A percentile compares a stretch with the other conserved stretches of the same genome.
These are phyloP conservation scores for Barnettozyma salicaria DNA, from an alignment of 805 yeast genomes.

Conservation along the genomic window DNA sequence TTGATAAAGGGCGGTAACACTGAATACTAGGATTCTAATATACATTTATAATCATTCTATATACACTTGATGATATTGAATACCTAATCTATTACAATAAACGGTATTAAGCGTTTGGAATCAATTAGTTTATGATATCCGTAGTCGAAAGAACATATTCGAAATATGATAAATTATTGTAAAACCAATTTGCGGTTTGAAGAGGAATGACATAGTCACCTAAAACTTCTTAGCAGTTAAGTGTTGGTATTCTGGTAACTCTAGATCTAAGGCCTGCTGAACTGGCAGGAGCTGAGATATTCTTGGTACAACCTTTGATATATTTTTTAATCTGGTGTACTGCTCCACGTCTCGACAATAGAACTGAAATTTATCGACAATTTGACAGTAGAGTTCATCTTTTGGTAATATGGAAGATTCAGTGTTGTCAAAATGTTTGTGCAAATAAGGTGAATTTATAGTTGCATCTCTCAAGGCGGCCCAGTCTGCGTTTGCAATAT, in stretches of 20 bases:
- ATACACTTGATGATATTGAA: too few relatives aligned
- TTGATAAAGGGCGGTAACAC: too few relatives aligned
- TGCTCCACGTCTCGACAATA: constrained; percentile 24
- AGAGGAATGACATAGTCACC: too few relatives aligned
- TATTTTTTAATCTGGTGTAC: constrained; percentile 8
- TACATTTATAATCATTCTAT: too few relatives aligned
- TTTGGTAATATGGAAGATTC: constrained; percentile 5
- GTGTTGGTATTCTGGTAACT: constrained; percentile 6
- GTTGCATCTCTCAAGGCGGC: constrained; percentile 78
- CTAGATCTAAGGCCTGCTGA: constrained; percentile 1
- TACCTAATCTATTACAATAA: too few relatives aligned
- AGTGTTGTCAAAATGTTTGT: constrained; percentile 4
- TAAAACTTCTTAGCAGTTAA: background rate
- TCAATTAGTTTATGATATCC: too few relatives aligned
- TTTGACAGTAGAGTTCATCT: constrained; percentile 20
- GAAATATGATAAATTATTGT: too few relatives aligned
- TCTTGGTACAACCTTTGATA: constrained; percentile 7
- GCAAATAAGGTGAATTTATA: constrained; percentile 13
- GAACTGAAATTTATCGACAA: constrained; percentile 18
- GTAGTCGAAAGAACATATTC: too few relatives aligned
- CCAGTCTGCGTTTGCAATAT: constrained; percentile 82
- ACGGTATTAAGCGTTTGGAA: too few relatives aligned
- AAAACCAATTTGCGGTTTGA: background rate
- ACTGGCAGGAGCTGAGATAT: constrained; percentile 6
- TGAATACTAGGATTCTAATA: too few relatives aligned